Conservation (phyloP, 2,329 filamentous ascomycete species). For the Penicillium hordei region DNA sequence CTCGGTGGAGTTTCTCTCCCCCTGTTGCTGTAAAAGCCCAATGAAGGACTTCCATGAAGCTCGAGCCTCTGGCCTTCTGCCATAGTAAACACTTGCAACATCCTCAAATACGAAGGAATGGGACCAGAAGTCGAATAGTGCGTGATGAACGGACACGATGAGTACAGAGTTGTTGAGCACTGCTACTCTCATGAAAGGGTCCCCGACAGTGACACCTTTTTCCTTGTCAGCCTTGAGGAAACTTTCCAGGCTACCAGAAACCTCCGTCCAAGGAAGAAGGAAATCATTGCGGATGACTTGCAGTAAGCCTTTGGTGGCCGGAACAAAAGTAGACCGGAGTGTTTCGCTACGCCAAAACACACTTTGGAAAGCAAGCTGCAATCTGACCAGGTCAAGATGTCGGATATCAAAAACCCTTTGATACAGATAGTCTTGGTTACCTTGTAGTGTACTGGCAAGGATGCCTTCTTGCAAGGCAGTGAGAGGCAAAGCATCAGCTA, state of each 20-base stretch:
- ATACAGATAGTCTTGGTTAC: neutral
- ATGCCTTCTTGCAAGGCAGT: neutral
- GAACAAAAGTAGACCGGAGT: neutral
- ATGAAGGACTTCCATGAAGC: neutral
- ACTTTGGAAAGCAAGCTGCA: neutral
- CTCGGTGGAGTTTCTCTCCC: neutral
- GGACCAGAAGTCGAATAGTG: neutral
- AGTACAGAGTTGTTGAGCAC: neutral
- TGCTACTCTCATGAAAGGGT: neutral
- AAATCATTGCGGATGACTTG: neutral
- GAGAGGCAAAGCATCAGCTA: neutral
- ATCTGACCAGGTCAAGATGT: neutral
- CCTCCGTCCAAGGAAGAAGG: neutral
- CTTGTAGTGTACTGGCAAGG: neutral
- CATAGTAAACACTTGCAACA: neutral
- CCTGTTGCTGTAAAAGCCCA: neutral
- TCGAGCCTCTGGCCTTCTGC: neutral
- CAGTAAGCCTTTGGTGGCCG: neutral
- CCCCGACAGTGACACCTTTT: neutral
- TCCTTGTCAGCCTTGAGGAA: neutral
- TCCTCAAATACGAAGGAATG: neutral
- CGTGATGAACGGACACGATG: neutral
- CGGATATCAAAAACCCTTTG: neutral
- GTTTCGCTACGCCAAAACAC: neutral
- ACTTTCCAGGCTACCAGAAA: neutral